Evolutionary conservation across 306 rosid genomes (phyloP).

Genomic region (Fragaria iinumae): DNA sequence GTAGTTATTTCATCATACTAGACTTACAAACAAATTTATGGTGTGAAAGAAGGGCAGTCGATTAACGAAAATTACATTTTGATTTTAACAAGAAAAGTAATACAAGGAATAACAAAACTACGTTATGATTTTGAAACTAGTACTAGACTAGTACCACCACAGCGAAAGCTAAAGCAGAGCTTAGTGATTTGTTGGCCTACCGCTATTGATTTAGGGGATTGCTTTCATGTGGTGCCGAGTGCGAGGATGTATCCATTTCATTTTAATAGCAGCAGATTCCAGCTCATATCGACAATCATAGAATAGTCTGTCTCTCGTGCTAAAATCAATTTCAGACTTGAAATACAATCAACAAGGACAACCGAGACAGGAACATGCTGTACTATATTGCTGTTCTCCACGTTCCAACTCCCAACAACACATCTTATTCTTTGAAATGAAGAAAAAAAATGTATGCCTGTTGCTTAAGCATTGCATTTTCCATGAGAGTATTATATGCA

Average conservation of each 20-base stretch:
- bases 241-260: neutral
- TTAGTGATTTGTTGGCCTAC: neutral
- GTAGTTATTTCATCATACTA: too few species aligned
- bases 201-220: neutral
- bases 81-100: too few species aligned
- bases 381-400: neutral
- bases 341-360: neutral
- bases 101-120: too few species aligned
- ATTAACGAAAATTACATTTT: too few species aligned
- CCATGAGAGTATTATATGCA: neutral
- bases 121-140: too few species aligned
- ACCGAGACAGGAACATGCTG: neutral
- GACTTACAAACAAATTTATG: too few species aligned
- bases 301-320: neutral
- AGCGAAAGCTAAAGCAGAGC: neutral
- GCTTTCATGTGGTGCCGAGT: neutral
- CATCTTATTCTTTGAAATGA: neutral
- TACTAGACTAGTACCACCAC: too few species aligned
- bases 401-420: constrained; percentile 4
- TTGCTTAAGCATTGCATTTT: neutral
- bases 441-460: neutral
- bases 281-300: neutral
- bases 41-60: too few species aligned
- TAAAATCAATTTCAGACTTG: neutral
- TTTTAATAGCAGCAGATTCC: neutral